Percentiles rank a stretch among this genome's conserved stretches.
Evolutionary conservation across 768 basidiomycete species (phyloP).

Genomic region (Tubosaeta brunneosetosa): DNA sequence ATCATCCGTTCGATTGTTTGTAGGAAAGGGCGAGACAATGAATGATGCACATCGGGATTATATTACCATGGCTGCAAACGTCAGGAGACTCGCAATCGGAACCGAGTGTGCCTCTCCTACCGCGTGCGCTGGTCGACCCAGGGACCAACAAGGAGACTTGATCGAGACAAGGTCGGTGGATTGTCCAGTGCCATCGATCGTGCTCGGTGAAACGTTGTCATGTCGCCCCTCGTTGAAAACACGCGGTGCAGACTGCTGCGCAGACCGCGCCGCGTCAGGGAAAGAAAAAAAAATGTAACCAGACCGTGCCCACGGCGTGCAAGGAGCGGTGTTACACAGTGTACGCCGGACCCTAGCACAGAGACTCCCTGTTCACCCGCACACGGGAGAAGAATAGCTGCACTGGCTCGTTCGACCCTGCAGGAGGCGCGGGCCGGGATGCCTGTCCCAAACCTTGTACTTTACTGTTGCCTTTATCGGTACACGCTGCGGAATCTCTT

Average conservation of each 20-base stretch:
- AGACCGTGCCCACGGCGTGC: slow-evolving; percentile 1
- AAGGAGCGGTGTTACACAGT: background rate
- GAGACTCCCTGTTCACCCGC: background rate
- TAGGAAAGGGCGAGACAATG: background rate
- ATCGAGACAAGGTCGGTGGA: slow-evolving; percentile 3
- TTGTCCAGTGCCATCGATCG: slow-evolving; percentile 1
- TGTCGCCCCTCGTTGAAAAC: slow-evolving; percentile 23
- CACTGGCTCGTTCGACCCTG: background rate
- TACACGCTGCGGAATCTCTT: slow-evolving; percentile 6
- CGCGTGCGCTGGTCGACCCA: background rate
- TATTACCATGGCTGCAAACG: background rate
- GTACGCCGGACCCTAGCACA: background rate
- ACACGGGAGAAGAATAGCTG: background rate
- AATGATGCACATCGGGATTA: background rate
- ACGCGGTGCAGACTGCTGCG: slow-evolving; percentile 17
- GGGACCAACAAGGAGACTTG: slow-evolving; percentile 2
- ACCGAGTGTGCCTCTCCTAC: background rate
- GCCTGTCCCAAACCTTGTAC: background rate
- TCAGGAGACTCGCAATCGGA: slow-evolving; percentile 2
- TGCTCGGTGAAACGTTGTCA: background rate
- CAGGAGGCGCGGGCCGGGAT: slow-evolving; percentile 7
- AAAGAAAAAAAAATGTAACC: background rate
- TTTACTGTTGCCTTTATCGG: background rate
- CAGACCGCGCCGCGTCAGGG: slow-evolving; percentile 1
- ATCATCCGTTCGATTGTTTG: background rate